Evolutionary conservation across 352 stramenopile genomes (phyloP), one percentile per base, ranked within the genome.

Genomic region (Phytophthora aleatoria): DNA sequence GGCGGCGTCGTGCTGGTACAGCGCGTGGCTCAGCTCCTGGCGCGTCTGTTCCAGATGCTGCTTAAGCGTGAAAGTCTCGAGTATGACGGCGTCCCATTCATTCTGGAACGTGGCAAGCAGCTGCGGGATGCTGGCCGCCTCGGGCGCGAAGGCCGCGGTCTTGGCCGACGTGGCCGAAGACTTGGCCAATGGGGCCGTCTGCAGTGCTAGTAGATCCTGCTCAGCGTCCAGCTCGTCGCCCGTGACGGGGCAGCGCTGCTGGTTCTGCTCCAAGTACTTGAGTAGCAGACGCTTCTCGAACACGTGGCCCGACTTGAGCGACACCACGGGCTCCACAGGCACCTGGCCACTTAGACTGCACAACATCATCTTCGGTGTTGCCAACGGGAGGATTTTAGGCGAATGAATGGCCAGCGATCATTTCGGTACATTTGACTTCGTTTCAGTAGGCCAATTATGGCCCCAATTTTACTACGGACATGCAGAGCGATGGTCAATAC

Each of bases 1-100:
- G 8, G 95, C 95, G 6, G 96, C 96, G 77, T 99, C 96, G 71
- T 98, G 96, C 80, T 99, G 95, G 79, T 98, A 98, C 52, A 99
- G 75, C 15, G 96, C 94, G 50, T 97, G 91, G 50, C 83, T 95
- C 6, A 99, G 81, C 72, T 99, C 96, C 56, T 94, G 81, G 3
- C 94, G 89, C n/a, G 96, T 98, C 61, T 98, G 94, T 72, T 98
- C 89, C 26, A 98, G 61, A 57, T 97, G 88, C 69, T 97, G 89
- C 55, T 97, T 94, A 10, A 98, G 90, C 58, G 96, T 89, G 69
- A 98, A 98, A 12, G 95, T 90, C 77, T 99, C 96, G 31, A 99
- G 82, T 63, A 98, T 85, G 13, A 98, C 73, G 35, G 88, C 91
- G 65, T 98, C 95, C 76, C 96, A 98, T 74, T 99, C 96, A 47